These are phyloP conservation scores for Avena insularis DNA, from an alignment of 176 grass and related monocot genomes.

Conservation along the genomic window DNA sequence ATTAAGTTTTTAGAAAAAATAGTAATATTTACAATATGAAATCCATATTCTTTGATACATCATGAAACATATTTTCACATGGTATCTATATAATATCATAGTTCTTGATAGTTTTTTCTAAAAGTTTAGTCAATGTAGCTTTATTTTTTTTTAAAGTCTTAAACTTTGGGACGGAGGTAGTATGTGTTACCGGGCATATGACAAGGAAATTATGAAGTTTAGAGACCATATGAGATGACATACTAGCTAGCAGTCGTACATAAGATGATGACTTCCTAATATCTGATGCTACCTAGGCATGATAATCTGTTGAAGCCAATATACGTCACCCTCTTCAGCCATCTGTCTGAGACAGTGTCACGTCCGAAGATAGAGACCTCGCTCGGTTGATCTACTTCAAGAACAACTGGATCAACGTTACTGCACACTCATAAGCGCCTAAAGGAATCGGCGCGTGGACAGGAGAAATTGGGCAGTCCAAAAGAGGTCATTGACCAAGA, in stretches of 20 bases:
- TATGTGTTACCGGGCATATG: not conserved
- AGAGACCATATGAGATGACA: not conserved
- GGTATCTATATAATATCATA: no score
- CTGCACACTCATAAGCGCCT: no score
- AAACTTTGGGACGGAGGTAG: no score
- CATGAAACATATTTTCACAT: no score
- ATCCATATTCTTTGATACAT: no score
- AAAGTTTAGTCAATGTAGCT: no score
- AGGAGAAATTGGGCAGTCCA: accelerated
- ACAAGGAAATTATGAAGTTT: not conserved
- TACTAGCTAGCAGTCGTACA: not conserved
- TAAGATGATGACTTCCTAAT: constrained; percentile 4
- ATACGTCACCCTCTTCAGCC: not conserved
- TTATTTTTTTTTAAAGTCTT: no score
- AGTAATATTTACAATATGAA: no score
- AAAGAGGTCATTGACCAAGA: not conserved
- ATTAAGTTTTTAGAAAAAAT: no score
- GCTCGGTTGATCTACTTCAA: no score
- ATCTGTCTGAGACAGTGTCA: not conserved
- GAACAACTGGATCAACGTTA: not conserved
- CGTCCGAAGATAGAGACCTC: no score
- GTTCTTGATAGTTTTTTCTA: no score
- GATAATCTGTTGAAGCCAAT: not conserved
- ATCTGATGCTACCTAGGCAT: not conserved
- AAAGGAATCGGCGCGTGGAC: not conserved